These are phyloP conservation scores for Phytopythium sindhum DNA, from an alignment of 352 stramenopile genomes.

Conservation along the genomic window DNA sequence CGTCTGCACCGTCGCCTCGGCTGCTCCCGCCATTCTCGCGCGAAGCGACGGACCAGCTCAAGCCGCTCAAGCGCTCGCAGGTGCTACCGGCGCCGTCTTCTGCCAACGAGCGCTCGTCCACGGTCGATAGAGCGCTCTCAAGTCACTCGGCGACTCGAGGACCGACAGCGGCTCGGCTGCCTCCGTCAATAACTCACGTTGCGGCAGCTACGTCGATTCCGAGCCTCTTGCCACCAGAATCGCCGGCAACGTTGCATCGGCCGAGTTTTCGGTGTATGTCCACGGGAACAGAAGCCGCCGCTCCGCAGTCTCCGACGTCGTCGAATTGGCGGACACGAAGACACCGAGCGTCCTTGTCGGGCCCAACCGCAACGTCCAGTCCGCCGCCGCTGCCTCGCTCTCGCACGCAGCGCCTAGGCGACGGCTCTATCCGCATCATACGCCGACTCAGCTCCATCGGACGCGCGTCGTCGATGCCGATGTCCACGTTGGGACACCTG, in stretches of 20 bases:
- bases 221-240: neutral
- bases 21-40: neutral
- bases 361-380: neutral
- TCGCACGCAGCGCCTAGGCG: neutral
- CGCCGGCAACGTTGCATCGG: neutral
- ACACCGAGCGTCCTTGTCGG: neutral
- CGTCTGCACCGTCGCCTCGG: neutral
- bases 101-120: neutral
- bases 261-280: neutral
- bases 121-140: neutral
- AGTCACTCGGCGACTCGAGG: neutral
- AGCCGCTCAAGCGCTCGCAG: neutral
- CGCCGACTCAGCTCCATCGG: slow-evolving; percentile 8
- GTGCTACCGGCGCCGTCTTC: neutral
- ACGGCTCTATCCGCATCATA: neutral
- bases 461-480: slow-evolving; percentile 7
- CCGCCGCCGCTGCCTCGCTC: neutral
- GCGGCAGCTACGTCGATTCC: neutral
- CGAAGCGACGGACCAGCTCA: neutral
- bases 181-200: neutral
- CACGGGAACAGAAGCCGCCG: neutral
- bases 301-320: neutral
- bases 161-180: neutral
- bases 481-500: neutral
- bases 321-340: neutral